These are phyloP conservation scores for Sodiomyces alkalinus DNA, from an alignment of 2,329 filamentous ascomycete genomes.

Conservation along the genomic window DNA sequence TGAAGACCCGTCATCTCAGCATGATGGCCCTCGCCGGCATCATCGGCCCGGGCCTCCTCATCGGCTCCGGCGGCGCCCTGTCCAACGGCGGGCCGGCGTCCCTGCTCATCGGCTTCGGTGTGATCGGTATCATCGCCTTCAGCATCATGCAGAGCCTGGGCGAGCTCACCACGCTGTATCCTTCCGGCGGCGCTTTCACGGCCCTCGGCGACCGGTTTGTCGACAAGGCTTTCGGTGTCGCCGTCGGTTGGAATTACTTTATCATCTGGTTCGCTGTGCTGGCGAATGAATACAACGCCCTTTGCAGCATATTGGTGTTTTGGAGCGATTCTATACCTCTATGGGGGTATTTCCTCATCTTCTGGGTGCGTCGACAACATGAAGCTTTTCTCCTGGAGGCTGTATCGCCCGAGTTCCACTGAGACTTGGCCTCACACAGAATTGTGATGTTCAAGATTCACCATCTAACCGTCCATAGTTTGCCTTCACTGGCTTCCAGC, in stretches of 20 bases:
- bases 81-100: slow-evolving; percentile 55
- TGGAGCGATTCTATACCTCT: slow-evolving; percentile 46
- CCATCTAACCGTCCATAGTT: too few species aligned
- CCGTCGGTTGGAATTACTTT: slow-evolving; percentile 59
- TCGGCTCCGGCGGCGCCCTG: slow-evolving; percentile 56
- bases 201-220: slow-evolving; percentile 55
- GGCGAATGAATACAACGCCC: slow-evolving; percentile 57
- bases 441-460: too few species aligned
- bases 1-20: slow-evolving; percentile 51
- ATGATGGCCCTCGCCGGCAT: slow-evolving; percentile 51
- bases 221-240: slow-evolving; percentile 53
- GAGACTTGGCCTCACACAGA: too few species aligned
- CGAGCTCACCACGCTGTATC: slow-evolving; percentile 59
- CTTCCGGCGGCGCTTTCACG: slow-evolving; percentile 57
- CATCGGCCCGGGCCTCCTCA: slow-evolving; percentile 55
- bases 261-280: slow-evolving; percentile 52
- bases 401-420: too few species aligned
- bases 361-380: slow-evolving; percentile 46
- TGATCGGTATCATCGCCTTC: slow-evolving; percentile 55
- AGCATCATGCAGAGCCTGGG: slow-evolving; percentile 60
- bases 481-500: slow-evolving; percentile 52
- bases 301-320: slow-evolving; percentile 49
- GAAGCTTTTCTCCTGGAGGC: too few species aligned
- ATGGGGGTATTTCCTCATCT: slow-evolving; percentile 58
- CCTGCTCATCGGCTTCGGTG: slow-evolving; percentile 55